Conservation (phyloP, 148 eudicot genomes). For the Limonium bicolor region DNA sequence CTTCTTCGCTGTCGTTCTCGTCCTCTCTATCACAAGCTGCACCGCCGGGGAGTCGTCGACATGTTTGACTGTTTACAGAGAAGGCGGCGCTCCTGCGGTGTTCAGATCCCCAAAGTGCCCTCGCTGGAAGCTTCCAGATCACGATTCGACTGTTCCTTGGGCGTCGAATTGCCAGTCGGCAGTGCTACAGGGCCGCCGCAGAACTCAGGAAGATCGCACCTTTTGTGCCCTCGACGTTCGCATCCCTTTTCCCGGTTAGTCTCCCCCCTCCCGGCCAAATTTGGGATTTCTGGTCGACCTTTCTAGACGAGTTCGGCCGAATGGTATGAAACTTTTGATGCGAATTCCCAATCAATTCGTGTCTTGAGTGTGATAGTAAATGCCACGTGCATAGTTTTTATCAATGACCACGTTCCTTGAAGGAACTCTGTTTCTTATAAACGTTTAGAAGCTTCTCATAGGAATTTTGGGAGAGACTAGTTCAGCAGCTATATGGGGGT, state of each 20-base stretch:
- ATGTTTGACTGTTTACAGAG: conserved; percentile 68
- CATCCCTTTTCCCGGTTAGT: conserved; percentile 81
- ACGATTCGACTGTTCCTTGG: conserved; percentile 10
- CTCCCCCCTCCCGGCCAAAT: not conserved
- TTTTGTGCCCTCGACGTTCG: conserved; percentile 65
- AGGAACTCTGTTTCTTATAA: too few relatives aligned
- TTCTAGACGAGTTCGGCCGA: not conserved
- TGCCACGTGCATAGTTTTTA: too few relatives aligned
- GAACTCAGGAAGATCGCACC: conserved; percentile 65
- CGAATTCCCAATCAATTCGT: too few relatives aligned
- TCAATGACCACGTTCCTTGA: too few relatives aligned
- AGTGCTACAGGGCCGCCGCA: conserved; percentile 60
- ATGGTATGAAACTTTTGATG: too few relatives aligned
- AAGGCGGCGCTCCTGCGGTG: conserved; percentile 97
- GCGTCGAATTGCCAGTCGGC: conserved; percentile 45
- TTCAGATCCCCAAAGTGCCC: conserved; percentile 92
- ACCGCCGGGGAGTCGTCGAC: conserved; percentile 49
- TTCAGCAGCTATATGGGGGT: too few relatives aligned
- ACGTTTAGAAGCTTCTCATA: too few relatives aligned
- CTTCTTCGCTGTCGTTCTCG: not conserved
- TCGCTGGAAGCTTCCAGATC: conserved; percentile 59
- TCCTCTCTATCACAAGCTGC: not conserved
- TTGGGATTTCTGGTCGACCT: not conserved
- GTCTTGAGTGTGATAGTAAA: too few relatives aligned
- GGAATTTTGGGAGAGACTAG: too few relatives aligned